Base-by-base conservation (phyloP, 2,329 filamentous ascomycete species). In the Fusarium mangiferae region DNA sequence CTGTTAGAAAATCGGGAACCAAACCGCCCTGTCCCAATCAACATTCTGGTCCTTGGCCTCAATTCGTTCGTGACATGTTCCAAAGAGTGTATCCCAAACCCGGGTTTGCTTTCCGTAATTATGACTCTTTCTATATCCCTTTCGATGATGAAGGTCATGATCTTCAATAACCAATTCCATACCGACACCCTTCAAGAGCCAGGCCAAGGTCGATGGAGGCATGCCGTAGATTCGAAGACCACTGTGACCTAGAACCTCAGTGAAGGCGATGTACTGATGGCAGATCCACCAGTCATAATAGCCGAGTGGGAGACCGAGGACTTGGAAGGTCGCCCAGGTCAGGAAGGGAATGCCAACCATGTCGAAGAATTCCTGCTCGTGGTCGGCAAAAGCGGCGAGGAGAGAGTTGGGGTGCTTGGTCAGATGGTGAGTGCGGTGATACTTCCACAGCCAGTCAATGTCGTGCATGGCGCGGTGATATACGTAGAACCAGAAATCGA, bases 381-480 rank as follows among this genome's bases (percentile, higher is more conserved):
- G 70, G 30, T 73, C 70, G 44, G 70, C 70, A 10, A 65, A 73
- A 4, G 68, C 70, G 11, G 68, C 49, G 9, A 72, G 59, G 1
- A 72, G 70, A 22, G 70, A 36, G 6, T 72, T 72, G 13, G 70
- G 70, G 7, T 72, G 70, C 36, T 72, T 72, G 7, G 70, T 73
- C 1, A 73, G 46, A 44, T 73, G 70, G 35, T 73, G 70, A 15
- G 68, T 73, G 28, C 70, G 68, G 35, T 73, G 70, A 22, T 64
- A 73, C 18, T 68, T 72, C 70, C 70, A 73, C 14, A 73, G 20
- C 18, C 35, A 24, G 46, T 73, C 68, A 4, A 73, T 68, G 10
- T 73, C 70, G 28, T 73, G 70, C 70, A 73, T 73, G 30, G 70
- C 70, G 20, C 70, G 70, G 26, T 73, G 70, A 35, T 73, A 73